Evolutionary conservation across 202 grass and related monocot genomes (phyloP), one percentile per base, ranked within the genome.

Genomic region (Setaria italica): DNA sequence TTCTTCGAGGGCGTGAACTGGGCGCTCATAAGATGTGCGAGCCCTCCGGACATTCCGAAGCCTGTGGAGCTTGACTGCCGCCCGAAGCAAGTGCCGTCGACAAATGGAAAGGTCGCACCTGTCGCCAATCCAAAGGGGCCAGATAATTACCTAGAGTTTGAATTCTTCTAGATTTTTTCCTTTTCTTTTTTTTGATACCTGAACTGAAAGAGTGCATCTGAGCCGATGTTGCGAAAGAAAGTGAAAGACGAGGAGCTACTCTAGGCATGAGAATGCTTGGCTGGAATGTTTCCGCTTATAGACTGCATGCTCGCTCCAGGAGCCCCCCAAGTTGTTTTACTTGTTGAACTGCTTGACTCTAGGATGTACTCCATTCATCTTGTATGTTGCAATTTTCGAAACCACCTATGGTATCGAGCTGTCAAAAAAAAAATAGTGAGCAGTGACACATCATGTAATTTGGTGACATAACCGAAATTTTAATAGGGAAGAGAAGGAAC

Each of bases 1-100:
- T 99, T 96, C 79, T 99, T 99, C 4, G 93, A 99, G 67, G 96
- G 93, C 3, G 96, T 99, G 67, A 99, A 99, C 77, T 99, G 96
- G 96, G 96, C 96, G 4, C 90, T 99, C 48, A 99, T 99, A 78
- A 86, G 92, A 56, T 95, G 92, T 0, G 90, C 92, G 1, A 95
- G 74, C 51, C 92, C 92, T 60, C 92, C 92, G 5, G 92, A 95
- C 77, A 90, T 95, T 29, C 92, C 92, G 17, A 95, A 92, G 85
- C 87, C 85, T 0, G 80, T 92, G 17, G 92, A 95, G 48, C 68
- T 92, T 10, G 82, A 95, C 34, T 84, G 88, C 34, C 70, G 68
- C 74, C 78, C 74, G 1, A 95, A 89, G 88, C 87, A 87, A 53
- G 82, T 84, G 30, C 77, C 76, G n/a, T 57, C 86, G 2, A 58